Evolutionary conservation across 2,329 filamentous ascomycete genomes (phyloP), one percentile per base, ranked within the genome.

Genomic region (Fulvia fulva): DNA sequence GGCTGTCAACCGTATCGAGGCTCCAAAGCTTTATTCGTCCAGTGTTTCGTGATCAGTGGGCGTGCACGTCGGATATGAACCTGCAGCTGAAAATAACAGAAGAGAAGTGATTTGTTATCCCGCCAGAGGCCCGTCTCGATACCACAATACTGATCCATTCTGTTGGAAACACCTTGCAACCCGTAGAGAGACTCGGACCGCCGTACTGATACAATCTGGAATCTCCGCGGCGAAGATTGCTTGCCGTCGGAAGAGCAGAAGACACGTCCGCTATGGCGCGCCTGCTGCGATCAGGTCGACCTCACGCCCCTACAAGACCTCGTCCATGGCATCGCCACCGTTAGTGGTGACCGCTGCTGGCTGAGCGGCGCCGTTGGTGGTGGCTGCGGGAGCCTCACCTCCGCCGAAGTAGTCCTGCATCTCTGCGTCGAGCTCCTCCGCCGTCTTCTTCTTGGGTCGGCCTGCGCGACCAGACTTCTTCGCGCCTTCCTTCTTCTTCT

Each of bases 341-440:
- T 78, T 78, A 41, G 76, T 73, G 46, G 77, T 72, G 55, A 77
- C 75, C 44, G 75, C 74, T 56, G 78, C 80, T 53, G 77, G 74
- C 43, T 77, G 76, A 61, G 78, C 77, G 45, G 70, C 68, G 46
- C 76, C 78, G 60, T 77, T 79, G 45, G 74, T 73, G 44, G 74
- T 73, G 4, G 77, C 72, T 57, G 78, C 77, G 60, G 73, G 75
- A 44, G 69, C 71, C 54, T 76, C 75, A 12, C 73, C 75, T 28
- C 74, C 73, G 54, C 81, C 85, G 73, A 95, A 97, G 79, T 99
- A 99, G 75, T 97, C 94, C 21, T 86, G 87, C 94, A 99, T 99
- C 75, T 99, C 94, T 4, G 90, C 91, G 74, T 99, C 94, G 25
- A 99, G 86, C 78, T 99, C 92, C 73, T 96, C 93, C 1, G 88